A percentile compares a stretch with the other conserved stretches of the same genome.
These are phyloP conservation scores for Chaetomium sp. DNA, from an alignment of 2,329 filamentous ascomycete species.

Conservation along the genomic window DNA sequence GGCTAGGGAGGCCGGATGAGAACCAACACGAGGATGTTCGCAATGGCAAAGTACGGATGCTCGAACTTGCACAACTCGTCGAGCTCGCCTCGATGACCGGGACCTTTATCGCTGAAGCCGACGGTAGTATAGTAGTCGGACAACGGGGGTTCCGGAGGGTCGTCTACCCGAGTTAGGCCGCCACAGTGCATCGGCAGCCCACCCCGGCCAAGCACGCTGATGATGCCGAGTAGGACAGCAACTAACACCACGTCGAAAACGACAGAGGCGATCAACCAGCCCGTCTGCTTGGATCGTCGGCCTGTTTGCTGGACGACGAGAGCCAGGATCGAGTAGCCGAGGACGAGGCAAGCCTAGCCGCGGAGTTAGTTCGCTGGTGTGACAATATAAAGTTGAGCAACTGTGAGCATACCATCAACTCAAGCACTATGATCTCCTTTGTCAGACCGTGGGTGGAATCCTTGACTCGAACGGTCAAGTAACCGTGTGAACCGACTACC, in stretches of 20 bases:
- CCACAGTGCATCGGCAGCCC: conserved; percentile 43
- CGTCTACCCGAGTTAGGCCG: conserved; percentile 37
- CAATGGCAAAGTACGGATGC: conserved; percentile 40
- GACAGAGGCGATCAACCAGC: conserved; percentile 37
- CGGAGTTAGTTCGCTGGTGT: conserved; percentile 22
- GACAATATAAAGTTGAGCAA: neutral
- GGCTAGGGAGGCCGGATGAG: neutral
- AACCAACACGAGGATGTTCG: conserved; percentile 38
- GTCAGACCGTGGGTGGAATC: conserved; percentile 36
- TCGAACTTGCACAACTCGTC: conserved; percentile 41
- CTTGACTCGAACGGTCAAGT: conserved; percentile 40
- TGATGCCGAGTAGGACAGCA: conserved; percentile 39
- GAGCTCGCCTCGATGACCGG: conserved; percentile 35
- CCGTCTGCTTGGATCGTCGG: conserved; percentile 33
- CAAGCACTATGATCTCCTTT: conserved; percentile 38
- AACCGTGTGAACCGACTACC: conserved; percentile 42
- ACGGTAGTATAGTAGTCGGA: conserved; percentile 40
- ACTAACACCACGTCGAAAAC: conserved; percentile 40
- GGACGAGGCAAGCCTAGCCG: conserved; percentile 37
- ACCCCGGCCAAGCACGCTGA: conserved; percentile 40
- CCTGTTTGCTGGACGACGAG: conserved; percentile 40
- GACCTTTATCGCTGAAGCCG: conserved; percentile 39
- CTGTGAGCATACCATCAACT: conserved; percentile 41
- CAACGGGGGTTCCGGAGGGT: conserved; percentile 16
- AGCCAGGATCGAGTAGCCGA: conserved; percentile 41